Conservation (phyloP, 306 rosid genomes). For the Rubus parviflorus region DNA sequence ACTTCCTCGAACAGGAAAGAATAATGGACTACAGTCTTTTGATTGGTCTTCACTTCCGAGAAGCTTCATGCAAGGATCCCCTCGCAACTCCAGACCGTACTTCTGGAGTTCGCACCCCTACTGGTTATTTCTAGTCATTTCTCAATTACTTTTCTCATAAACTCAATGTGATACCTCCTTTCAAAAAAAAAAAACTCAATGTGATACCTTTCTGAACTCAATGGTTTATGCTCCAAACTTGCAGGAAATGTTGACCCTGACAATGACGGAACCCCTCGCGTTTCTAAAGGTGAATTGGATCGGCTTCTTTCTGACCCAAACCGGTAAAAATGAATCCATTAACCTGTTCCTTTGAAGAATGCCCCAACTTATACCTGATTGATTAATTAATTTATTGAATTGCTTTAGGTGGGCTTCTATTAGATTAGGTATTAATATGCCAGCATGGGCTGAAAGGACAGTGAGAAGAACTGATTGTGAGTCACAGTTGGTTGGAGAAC, state of each 20-base stretch:
- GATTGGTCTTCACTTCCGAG: conserved; percentile 90
- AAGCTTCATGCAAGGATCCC: conserved; percentile 38
- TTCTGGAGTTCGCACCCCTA: conserved; percentile 41
- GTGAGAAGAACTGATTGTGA: conserved; percentile 50
- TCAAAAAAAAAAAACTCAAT: background rate
- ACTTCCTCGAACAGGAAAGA: conserved; percentile 89
- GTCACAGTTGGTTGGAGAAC: conserved; percentile 76
- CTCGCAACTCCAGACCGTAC: conserved; percentile 34
- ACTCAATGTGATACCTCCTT: background rate
- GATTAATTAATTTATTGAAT: conserved; percentile 2
- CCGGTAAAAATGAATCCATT: conserved; percentile 46
- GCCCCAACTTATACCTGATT: background rate
- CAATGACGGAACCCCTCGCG: conserved; percentile 31
- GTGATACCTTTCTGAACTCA: conserved; percentile 23
- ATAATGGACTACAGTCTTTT: conserved; percentile 96
- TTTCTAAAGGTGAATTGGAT: conserved; percentile 49
- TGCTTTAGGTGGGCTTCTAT: conserved; percentile 53
- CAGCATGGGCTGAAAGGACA: conserved; percentile 72
- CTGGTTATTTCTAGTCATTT: conserved; percentile 31
- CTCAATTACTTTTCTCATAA: background rate
- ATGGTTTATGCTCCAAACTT: conserved; percentile 22
- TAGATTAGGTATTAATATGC: conserved; percentile 77
- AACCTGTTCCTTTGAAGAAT: background rate
- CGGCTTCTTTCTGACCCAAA: conserved; percentile 44
- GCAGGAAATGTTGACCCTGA: conserved; percentile 39